Percentiles rank a stretch among this genome's conserved stretches.
Evolutionary conservation across 2,329 filamentous ascomycete genomes (phyloP).

Genomic region (Huntiella bhutanensis): DNA sequence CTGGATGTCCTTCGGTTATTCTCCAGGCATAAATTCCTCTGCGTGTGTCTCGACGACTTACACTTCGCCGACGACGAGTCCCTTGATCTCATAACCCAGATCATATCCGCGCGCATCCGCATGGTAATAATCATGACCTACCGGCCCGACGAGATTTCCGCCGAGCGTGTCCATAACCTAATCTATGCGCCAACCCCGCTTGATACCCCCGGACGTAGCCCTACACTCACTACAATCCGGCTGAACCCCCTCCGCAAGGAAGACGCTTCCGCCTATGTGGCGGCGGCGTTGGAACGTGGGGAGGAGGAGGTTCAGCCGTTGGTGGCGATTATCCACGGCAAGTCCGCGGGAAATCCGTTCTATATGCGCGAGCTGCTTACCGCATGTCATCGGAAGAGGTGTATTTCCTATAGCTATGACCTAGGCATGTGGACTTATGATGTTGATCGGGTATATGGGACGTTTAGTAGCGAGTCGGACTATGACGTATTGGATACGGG

Average conservation of each 20-base stretch:
- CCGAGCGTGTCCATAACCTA: conserved; percentile 34
- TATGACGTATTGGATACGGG: conserved; percentile 64
- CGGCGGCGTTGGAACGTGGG: conserved; percentile 57
- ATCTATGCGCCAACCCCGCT: conserved; percentile 27
- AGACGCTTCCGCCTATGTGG: conserved; percentile 67
- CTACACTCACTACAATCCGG: conserved; percentile 49
- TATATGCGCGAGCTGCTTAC: conserved; percentile 83
- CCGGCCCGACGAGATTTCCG: conserved; percentile 44
- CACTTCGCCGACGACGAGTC: conserved; percentile 84
- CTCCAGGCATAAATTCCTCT: conserved; percentile 68
- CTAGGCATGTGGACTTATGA: conserved; percentile 70
- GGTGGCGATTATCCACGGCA: conserved; percentile 71
- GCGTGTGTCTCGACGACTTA: conserved; percentile 72
- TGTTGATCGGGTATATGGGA: conserved; percentile 66
- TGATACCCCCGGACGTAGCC: conserved; percentile 27
- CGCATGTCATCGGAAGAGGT: conserved; percentile 67
- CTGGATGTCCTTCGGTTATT: conserved; percentile 71
- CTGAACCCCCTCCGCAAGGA: conserved; percentile 57
- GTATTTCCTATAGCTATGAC: conserved; percentile 80
- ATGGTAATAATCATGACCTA: conserved; percentile 69
- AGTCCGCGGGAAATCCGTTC: conserved; percentile 75
- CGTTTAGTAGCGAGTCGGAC: conserved; percentile 62
- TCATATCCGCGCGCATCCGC: conserved; percentile 59
- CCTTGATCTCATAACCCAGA: conserved; percentile 62
- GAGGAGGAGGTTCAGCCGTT: conserved; percentile 57